A percentile compares a stretch with the other conserved stretches of the same genome.
Conservation (phyloP, 2,329 filamentous ascomycete species). For the Colletotrichum salicis region DNA sequence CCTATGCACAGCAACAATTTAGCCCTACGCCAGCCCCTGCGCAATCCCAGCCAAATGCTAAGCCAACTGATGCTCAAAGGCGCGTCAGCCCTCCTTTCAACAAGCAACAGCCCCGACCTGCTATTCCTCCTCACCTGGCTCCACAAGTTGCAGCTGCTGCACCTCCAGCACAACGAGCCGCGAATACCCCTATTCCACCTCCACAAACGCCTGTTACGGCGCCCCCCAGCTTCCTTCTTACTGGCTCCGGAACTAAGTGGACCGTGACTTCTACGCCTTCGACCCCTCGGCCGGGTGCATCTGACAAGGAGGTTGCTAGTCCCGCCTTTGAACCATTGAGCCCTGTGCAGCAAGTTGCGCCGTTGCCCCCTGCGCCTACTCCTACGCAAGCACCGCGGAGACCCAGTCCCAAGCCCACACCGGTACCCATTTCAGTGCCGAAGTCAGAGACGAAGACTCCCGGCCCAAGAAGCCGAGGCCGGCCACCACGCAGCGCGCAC, state of each 20-base stretch:
- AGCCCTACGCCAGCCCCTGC: slow-evolving; percentile 39
- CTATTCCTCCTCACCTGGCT: slow-evolving; percentile 54
- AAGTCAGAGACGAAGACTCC: slow-evolving; percentile 39
- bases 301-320: slow-evolving; percentile 53
- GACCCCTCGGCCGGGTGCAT: slow-evolving; percentile 57
- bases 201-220: slow-evolving; percentile 47
- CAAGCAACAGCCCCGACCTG: slow-evolving; percentile 47
- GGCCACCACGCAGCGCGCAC: slow-evolving; percentile 50
- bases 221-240: slow-evolving; percentile 42
- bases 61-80: slow-evolving; percentile 41
- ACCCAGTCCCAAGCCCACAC: slow-evolving; percentile 45
- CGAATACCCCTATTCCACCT: slow-evolving; percentile 43
- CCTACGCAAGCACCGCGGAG: slow-evolving; percentile 47
- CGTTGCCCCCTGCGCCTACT: slow-evolving; percentile 46
- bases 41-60: slow-evolving; percentile 37
- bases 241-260: slow-evolving; percentile 67
- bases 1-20: slow-evolving; percentile 40
- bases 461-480: slow-evolving; percentile 45
- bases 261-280: slow-evolving; percentile 66
- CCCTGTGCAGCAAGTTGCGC: slow-evolving; percentile 56
- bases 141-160: slow-evolving; percentile 50
- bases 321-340: slow-evolving; percentile 70
- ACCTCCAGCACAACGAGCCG: slow-evolving; percentile 44
- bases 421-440: slow-evolving; percentile 32
- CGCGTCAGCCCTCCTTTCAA: slow-evolving; percentile 44